Percentiles rank a stretch among this genome's conserved stretches.
Evolutionary conservation across 2,329 filamentous ascomycete species (phyloP).

Genomic region (Penicillium brevicompactum): DNA sequence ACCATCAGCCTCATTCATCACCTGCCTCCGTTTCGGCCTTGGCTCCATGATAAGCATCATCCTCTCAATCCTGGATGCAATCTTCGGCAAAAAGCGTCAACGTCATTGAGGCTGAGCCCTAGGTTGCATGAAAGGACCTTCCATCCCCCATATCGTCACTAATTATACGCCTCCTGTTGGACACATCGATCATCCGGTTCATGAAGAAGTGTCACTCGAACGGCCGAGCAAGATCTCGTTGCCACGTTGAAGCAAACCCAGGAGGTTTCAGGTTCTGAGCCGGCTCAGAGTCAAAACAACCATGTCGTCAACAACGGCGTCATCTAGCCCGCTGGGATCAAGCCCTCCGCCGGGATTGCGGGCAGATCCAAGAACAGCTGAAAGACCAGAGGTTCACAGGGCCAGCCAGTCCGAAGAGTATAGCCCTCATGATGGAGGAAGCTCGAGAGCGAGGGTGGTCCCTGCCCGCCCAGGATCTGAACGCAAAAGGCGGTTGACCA

Average conservation of each 20-base stretch:
- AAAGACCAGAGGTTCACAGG: slow-evolving; percentile 4
- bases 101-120: slow-evolving; percentile 8
- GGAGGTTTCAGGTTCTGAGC: background rate
- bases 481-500: slow-evolving; percentile 47
- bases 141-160: background rate
- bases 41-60: slow-evolving; percentile 16
- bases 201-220: slow-evolving; percentile 35
- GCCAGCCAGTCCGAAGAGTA: background rate
- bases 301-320: slow-evolving; percentile 12
- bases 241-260: slow-evolving; percentile 10
- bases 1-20: slow-evolving; percentile 5
- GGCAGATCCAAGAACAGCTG: background rate
- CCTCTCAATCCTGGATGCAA: slow-evolving; percentile 9
- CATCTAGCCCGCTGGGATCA: slow-evolving; percentile 4
- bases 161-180: background rate
- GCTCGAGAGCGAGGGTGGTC: background rate
- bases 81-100: slow-evolving; percentile 14
- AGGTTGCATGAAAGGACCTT: background rate
- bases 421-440: background rate
- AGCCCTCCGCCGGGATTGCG: background rate
- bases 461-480: slow-evolving; percentile 22
- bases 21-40: slow-evolving; percentile 5
- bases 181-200: slow-evolving; percentile 23
- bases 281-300: background rate
- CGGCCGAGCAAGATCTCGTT: slow-evolving; percentile 39